Evolutionary conservation across 169 alveolate species (phyloP).

Genomic region (Cryptosporidium meleagridis): DNA sequence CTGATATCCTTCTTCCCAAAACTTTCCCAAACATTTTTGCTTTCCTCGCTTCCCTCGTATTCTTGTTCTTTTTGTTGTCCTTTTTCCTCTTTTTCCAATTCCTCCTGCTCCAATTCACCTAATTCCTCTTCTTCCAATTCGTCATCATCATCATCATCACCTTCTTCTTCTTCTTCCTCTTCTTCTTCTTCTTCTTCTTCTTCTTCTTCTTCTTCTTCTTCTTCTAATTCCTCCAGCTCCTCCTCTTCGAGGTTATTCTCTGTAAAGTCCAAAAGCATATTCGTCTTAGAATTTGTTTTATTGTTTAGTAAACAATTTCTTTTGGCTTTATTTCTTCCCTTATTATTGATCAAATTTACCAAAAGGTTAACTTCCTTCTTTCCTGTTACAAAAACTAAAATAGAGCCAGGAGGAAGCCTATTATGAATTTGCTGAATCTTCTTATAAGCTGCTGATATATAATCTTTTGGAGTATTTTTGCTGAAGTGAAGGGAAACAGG

Average conservation of each 20-base stretch:
- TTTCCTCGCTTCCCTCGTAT: slow-evolving; percentile 56
- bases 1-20: slow-evolving; percentile 65
- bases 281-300: slow-evolving; percentile 20
- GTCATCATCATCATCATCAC: background rate
- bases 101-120: slow-evolving; percentile 26
- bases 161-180: slow-evolving; percentile 12
- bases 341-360: slow-evolving; percentile 83
- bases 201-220: slow-evolving; percentile 38
- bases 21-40: slow-evolving; percentile 30
- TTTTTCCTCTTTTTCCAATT: slow-evolving; percentile 15
- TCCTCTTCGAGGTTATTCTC: slow-evolving; percentile 78
- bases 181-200: slow-evolving; percentile 23
- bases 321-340: slow-evolving; percentile 78
- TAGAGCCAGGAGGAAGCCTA: slow-evolving; percentile 96
- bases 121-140: background rate
- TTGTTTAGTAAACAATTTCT: slow-evolving; percentile 1
- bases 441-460: slow-evolving; percentile 89
- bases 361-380: slow-evolving; percentile 93
- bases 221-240: slow-evolving; percentile 75
- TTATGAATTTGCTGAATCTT: slow-evolving; percentile 81
- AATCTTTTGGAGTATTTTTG: slow-evolving; percentile 88
- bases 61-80: slow-evolving; percentile 27
- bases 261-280: slow-evolving; percentile 73
- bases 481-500: slow-evolving; percentile 91
- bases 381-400: slow-evolving; percentile 97